Evolutionary conservation across 768 basidiomycete species (phyloP).

Genomic region (Sistotremastrum suecicum): DNA sequence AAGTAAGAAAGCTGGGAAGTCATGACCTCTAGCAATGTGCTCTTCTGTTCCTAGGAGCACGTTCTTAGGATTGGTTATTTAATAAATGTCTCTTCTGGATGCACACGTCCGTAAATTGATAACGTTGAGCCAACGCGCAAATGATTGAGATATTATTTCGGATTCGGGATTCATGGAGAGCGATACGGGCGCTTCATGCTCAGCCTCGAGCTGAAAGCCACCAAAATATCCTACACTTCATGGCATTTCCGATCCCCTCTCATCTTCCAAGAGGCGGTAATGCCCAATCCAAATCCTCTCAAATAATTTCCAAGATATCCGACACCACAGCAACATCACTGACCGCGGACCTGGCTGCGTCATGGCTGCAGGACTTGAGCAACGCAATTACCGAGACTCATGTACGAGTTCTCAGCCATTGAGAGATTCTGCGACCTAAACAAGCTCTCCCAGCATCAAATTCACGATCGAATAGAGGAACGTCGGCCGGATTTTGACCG

Average conservation of each 20-base stretch:
- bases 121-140: too few relatives aligned
- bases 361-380: conserved; percentile 64
- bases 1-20: too few relatives aligned
- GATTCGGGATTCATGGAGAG: too few relatives aligned
- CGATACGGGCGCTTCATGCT: too few relatives aligned
- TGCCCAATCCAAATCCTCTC: conserved; percentile 54
- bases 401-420: conserved; percentile 26
- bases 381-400: conserved; percentile 56
- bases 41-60: too few relatives aligned
- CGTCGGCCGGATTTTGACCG: conserved; percentile 50
- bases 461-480: conserved; percentile 58
- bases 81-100: too few relatives aligned
- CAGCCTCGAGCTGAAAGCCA: too few relatives aligned
- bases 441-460: conserved; percentile 35
- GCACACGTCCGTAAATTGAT: too few relatives aligned
- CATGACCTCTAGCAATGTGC: too few relatives aligned
- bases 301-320: conserved; percentile 57
- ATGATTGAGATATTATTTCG: too few relatives aligned
- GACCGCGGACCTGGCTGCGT: conserved; percentile 43
- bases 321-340: conserved; percentile 42
- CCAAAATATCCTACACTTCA: conserved; percentile 15
- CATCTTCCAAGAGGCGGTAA: conserved; percentile 55
- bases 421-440: conserved; percentile 8
- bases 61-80: too few relatives aligned
- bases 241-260: conserved; percentile 64